Evolutionary conservation across 2,329 filamentous ascomycete genomes (phyloP).

Genomic region (Colletotrichum sidae): DNA sequence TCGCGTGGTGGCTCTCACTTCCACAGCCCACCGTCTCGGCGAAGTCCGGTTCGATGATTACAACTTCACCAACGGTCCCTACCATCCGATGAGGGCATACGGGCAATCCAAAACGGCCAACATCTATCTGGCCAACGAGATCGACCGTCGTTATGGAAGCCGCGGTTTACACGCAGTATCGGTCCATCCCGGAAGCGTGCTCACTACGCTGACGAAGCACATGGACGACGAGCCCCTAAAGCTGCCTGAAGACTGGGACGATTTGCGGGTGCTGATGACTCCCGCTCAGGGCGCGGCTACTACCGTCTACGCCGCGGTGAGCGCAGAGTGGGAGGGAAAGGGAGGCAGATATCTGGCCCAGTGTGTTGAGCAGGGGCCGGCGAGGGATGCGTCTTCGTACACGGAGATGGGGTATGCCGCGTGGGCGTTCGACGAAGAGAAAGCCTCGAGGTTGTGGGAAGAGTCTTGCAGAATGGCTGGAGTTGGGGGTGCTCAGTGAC

Average conservation of each 20-base stretch:
- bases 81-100: slow-evolving; percentile 54
- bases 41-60: slow-evolving; percentile 50
- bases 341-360: slow-evolving; percentile 59
- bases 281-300: slow-evolving; percentile 61
- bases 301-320: slow-evolving; percentile 55
- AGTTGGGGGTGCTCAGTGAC: slow-evolving; percentile 49
- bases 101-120: slow-evolving; percentile 62
- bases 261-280: background rate
- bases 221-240: background rate
- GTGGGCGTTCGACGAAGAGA: slow-evolving; percentile 36
- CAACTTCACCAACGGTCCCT: slow-evolving; percentile 40
- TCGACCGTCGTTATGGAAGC: slow-evolving; percentile 59
- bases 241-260: background rate
- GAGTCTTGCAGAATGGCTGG: slow-evolving; percentile 36
- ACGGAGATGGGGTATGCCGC: slow-evolving; percentile 37
- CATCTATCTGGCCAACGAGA: slow-evolving; percentile 61
- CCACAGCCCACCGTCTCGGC: slow-evolving; percentile 52
- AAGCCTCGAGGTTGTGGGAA: slow-evolving; percentile 11
- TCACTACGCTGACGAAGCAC: background rate
- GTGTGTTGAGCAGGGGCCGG: slow-evolving; percentile 42
- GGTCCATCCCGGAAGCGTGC: slow-evolving; percentile 56
- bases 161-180: slow-evolving; percentile 56
- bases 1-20: slow-evolving; percentile 59
- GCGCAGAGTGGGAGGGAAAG: slow-evolving; percentile 53
- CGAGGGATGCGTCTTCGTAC: slow-evolving; percentile 12